These are phyloP conservation scores for Botryosphaeria dothidea DNA, from an alignment of 2,329 filamentous ascomycete genomes.

Conservation along the genomic window DNA sequence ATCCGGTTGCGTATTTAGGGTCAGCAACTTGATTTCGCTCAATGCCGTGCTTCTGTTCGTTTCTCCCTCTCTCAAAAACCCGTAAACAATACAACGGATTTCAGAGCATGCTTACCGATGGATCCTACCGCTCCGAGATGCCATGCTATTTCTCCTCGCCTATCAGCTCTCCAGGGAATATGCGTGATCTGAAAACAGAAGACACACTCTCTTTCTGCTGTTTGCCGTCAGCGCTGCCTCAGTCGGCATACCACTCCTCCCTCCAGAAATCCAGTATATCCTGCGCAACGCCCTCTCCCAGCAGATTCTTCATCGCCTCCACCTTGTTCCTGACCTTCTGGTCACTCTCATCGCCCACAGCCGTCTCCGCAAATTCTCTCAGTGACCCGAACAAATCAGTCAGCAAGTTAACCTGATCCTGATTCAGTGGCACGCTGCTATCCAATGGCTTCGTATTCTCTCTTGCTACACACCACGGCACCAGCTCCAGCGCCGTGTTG, in stretches of 20 bases:
- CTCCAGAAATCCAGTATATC: slow-evolving; percentile 34
- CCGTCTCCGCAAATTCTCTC: slow-evolving; percentile 30
- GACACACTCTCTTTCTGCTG: not conserved
- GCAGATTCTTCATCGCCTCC: slow-evolving; percentile 23
- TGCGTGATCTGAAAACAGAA: too few species aligned
- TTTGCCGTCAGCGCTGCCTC: not conserved
- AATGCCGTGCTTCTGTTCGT: too few species aligned
- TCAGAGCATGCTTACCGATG: too few species aligned
- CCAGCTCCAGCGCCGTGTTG: slow-evolving; percentile 25
- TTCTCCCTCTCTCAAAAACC: too few species aligned
- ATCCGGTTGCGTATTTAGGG: too few species aligned
- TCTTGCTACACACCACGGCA: slow-evolving; percentile 33
- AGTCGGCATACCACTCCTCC: slow-evolving; percentile 30
- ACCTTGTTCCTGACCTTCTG: slow-evolving; percentile 4
- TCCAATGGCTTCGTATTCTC: not conserved
- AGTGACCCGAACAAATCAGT: slow-evolving; percentile 36
- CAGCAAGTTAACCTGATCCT: slow-evolving; percentile 30
- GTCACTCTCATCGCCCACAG: slow-evolving; percentile 22
- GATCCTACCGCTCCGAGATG: too few species aligned
- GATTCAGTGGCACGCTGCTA: not conserved
- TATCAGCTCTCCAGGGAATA: too few species aligned
- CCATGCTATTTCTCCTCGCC: too few species aligned
- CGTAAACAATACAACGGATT: too few species aligned
- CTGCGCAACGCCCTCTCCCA: slow-evolving; percentile 27
- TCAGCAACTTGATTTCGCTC: not conserved